Conservation (phyloP, 768 basidiomycete genomes). For the Macrolepiota fuliginosa region DNA sequence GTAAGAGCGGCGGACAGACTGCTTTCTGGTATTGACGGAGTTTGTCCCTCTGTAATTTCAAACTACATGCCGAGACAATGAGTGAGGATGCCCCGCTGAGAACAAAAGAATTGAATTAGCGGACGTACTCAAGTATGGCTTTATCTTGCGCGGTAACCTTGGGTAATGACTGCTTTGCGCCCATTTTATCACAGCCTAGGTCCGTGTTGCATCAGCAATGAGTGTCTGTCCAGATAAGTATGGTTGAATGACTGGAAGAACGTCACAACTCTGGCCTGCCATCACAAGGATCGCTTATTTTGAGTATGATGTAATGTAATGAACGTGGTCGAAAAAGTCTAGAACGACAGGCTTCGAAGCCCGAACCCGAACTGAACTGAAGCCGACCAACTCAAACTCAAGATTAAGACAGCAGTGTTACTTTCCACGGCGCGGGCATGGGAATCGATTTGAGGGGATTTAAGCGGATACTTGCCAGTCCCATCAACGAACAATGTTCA, state of each 20-base stretch:
- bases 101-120: conserved; percentile 8
- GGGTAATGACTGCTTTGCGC: conserved; percentile 69
- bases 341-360: no score
- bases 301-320: not conserved
- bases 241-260: not conserved
- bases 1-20: conserved; percentile 39
- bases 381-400: no score
- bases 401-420: no score
- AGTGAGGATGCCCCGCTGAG: conserved; percentile 9
- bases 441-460: no score
- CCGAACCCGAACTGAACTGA: no score
- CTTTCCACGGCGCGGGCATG: no score
- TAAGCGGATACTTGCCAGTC: no score
- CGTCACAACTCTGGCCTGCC: not conserved
- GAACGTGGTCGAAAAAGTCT: no score
- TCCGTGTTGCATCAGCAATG: not conserved
- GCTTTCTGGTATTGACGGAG: conserved; percentile 94
- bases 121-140: conserved; percentile 89
- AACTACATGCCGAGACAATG: conserved; percentile 42
- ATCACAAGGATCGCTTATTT: not conserved
- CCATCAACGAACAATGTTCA: no score
- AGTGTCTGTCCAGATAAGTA: not conserved
- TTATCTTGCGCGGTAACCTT: conserved; percentile 93
- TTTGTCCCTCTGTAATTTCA: conserved; percentile 96
- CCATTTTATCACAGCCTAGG: conserved; percentile 41